Evolutionary conservation across 257 asterid species (phyloP).

Genomic region (Scutellaria galericulata): DNA sequence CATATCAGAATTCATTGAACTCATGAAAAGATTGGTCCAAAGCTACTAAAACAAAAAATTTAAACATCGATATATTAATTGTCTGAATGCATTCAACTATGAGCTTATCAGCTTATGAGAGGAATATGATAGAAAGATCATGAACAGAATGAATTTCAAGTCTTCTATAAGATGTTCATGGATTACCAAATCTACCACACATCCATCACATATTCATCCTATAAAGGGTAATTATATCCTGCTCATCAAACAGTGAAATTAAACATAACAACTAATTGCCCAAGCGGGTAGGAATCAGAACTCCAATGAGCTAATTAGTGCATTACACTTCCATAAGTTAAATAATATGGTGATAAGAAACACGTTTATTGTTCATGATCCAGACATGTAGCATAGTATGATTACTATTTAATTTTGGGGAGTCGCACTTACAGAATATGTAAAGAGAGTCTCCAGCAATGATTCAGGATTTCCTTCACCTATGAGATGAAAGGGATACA

Average conservation of each 20-base stretch:
- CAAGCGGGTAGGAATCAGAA: slow-evolving; percentile 6
- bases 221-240: slow-evolving; percentile 14
- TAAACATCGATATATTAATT: not conserved
- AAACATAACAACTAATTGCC: not conserved
- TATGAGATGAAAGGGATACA: slow-evolving; percentile 38
- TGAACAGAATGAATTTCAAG: slow-evolving; percentile 1
- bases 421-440: slow-evolving; percentile 67
- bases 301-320: slow-evolving; percentile 11
- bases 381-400: slow-evolving; percentile 10
- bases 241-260: not conserved
- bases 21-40: not conserved
- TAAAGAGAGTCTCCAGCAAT: slow-evolving; percentile 74
- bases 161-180: not conserved
- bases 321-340: slow-evolving; percentile 8
- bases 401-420: not conserved
- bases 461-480: slow-evolving; percentile 77
- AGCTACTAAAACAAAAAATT: slow-evolving; percentile 7
- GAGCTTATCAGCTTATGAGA: slow-evolving; percentile 11
- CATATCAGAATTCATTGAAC: slow-evolving; percentile 8
- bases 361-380: not conserved
- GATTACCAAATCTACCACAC: not conserved
- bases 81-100: slow-evolving; percentile 9
- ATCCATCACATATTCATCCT: slow-evolving; percentile 6
- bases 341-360: slow-evolving; percentile 25
- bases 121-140: not conserved